A percentile compares a stretch with the other conserved stretches of the same genome.
phyloP scores from a whole-genome alignment of 2,329 filamentous ascomycete species.

The Fusarium equiseti region DNA sequence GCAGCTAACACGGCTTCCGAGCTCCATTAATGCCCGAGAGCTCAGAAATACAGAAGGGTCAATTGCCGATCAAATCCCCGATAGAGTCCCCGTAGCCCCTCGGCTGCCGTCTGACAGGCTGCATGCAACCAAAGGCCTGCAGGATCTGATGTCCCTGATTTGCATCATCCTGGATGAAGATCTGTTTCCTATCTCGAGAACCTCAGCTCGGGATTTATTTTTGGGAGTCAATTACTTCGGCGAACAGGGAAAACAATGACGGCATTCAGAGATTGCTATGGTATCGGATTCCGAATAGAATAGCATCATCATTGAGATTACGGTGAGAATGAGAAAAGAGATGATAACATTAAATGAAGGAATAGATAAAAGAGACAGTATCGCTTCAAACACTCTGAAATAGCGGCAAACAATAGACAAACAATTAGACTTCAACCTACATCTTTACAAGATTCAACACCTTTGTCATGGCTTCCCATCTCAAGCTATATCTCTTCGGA shows the following conservation, averaged over 20 bases:
- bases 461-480: constrained; percentile 25
- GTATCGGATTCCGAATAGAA: constrained; percentile 21
- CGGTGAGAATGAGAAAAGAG: neutral
- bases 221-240: neutral
- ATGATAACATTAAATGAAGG: neutral
- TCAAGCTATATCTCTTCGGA: constrained; percentile 38
- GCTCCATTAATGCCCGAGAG: neutral
- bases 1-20: constrained; percentile 15
- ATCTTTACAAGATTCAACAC: constrained; percentile 38
- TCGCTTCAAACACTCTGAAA: neutral
- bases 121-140: neutral
- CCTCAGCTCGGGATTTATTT: constrained; percentile 12
- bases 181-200: constrained; percentile 10
- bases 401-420: constrained; percentile 5
- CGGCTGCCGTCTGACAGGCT: constrained; percentile 27
- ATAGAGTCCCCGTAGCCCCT: constrained; percentile 17
- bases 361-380: constrained; percentile 17
- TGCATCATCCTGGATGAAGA: neutral
- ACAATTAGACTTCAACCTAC: constrained; percentile 24
- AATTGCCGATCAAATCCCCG: constrained; percentile 19
- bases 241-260: neutral
- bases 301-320: neutral
- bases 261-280: neutral
- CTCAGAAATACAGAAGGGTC: too few relatives aligned
- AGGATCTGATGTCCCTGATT: neutral